Percentiles rank a stretch among this genome's conserved stretches.
Evolutionary conservation across 192 early-diverging fungal species (phyloP).

Genomic region (Mortierella hygrophila): DNA sequence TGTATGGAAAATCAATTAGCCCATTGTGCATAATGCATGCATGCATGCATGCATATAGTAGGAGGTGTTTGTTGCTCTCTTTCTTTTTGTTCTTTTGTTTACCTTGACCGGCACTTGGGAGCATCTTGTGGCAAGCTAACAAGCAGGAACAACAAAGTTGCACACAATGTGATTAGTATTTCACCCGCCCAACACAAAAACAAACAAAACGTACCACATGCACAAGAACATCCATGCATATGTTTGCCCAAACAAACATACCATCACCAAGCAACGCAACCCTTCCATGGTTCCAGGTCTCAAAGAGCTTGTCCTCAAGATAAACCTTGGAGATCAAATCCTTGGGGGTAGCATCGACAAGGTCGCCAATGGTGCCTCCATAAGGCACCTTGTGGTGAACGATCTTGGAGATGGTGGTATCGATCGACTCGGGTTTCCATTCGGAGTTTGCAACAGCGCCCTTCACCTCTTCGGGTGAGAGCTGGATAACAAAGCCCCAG

Average conservation of each 20-base stretch:
- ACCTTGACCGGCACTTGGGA: constrained; percentile 43
- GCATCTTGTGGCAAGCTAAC: constrained; percentile 11
- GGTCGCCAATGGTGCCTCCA: constrained; percentile 34
- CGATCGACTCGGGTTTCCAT: constrained; percentile 25
- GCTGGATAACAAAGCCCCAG: constrained; percentile 2
- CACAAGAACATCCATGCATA: background rate
- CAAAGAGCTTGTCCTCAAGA: constrained; percentile 28
- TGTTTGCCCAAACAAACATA: background rate
- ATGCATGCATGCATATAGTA: background rate
- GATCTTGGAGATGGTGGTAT: background rate
- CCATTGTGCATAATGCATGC: background rate
- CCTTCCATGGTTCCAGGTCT: constrained; percentile 20
- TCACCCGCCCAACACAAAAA: background rate
- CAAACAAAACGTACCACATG: background rate
- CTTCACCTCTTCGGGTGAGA: constrained; percentile 7
- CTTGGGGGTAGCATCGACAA: constrained; percentile 28
- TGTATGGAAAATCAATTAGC: background rate
- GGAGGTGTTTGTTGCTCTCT: no score
- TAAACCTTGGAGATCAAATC: constrained; percentile 23
- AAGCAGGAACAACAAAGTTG: background rate
- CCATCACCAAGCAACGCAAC: constrained; percentile 30
- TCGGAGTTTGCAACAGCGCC: constrained; percentile 17
- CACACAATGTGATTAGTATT: background rate
- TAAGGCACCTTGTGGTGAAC: background rate
- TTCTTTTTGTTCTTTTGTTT: background rate